Conservation (phyloP, 192 early-diverging fungal genomes). For the Allomyces macrogynus region DNA sequence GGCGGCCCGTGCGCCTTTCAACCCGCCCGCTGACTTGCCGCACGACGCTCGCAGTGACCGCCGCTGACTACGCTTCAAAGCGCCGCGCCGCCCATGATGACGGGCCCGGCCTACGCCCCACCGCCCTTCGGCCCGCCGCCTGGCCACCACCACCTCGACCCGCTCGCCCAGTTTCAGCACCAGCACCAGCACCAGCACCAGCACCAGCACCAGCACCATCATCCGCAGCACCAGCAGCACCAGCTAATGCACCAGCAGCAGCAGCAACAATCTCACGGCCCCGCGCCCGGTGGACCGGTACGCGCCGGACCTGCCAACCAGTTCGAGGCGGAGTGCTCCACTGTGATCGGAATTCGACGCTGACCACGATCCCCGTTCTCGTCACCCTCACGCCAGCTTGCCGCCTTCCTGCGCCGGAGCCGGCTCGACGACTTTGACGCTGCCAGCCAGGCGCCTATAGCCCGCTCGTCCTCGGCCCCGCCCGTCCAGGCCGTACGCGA, state of each 20-base stretch:
- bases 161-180: too few relatives aligned
- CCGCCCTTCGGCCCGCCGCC: too few relatives aligned
- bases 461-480: neutral
- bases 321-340: neutral
- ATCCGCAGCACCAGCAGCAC: too few relatives aligned
- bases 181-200: too few relatives aligned
- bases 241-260: neutral
- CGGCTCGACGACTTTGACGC: neutral
- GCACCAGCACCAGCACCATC: too few relatives aligned
- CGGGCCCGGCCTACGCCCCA: too few relatives aligned
- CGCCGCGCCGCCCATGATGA: too few relatives aligned
- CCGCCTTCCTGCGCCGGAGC: neutral
- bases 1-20: too few relatives aligned
- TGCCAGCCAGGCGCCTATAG: neutral
- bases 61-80: too few relatives aligned
- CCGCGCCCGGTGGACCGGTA: neutral
- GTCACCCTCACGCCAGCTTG: neutral
- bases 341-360: neutral
- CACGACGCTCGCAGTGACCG: too few relatives aligned
- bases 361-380: neutral
- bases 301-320: neutral
- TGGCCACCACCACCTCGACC: too few relatives aligned
- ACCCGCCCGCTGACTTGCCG: too few relatives aligned
- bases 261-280: neutral
- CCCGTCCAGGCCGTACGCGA: neutral